Evolutionary conservation across 805 yeast species (phyloP), one percentile per base, ranked within the genome.

Genomic region (Saturnispora quitensis): DNA sequence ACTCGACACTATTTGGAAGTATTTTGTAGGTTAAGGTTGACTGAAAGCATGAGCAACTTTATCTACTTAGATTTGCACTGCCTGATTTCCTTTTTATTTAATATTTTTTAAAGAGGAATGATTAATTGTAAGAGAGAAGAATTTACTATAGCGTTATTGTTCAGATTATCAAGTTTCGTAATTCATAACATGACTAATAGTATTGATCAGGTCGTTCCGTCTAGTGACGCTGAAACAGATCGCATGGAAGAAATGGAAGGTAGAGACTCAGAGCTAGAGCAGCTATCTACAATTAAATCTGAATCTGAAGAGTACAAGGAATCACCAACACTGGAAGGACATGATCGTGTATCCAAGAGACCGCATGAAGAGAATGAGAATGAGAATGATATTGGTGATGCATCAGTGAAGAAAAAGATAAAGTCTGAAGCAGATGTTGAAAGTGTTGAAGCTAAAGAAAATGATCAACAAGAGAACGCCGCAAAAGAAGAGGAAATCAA

Each of bases 141-240:
- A 18, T 13, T 9, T n/a, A 38, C 7, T 18, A 12, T 18, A 18
- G 17, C 1, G 20, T 10, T 10, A 38, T 38, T 38, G 42, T 38
- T 38, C 42, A n/a, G 42, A n/a, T 38, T 18, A 38, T 4, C 13
- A 9, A 38, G 22, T 7, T 7, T 12, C 10, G 24, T 38, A 17
- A 10, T 7, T 18, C 10, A 38, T 18, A 24, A 15, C 6, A 40
- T 24, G 31, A 17, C 17, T 5, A 22, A 5, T 24, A 24, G 22
- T 15, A 22, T 9, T 4, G 44, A 40, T 24, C 44, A 24, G 17
- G 10, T 40, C 13, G 44, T 40, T 22, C 44, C 44, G 9, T 75
- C 81, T 58, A 84, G 93, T 15, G 97, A 89, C 67, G 96, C 93
- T 17, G 97, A 89, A 64, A 89, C 97, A 0, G 97, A 89, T 62